phyloP scores from a whole-genome alignment of 2,329 filamentous ascomycete species.

The Penicillium paneum region DNA sequence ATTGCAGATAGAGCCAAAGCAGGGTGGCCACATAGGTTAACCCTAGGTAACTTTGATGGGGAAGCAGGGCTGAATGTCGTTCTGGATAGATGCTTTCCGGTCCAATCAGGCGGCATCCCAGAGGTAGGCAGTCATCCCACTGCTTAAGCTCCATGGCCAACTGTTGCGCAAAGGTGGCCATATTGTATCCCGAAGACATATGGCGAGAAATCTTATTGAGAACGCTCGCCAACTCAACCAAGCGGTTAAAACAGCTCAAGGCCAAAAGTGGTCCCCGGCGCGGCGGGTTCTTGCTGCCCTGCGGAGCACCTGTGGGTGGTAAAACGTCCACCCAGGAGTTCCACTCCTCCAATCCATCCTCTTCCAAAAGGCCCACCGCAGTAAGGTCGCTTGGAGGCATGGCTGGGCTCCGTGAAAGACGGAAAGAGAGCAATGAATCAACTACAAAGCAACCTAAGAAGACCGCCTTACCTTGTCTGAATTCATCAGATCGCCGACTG shows the following conservation, averaged over 20 bases:
- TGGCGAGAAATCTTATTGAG: constrained; percentile 37
- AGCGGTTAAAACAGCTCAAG: constrained; percentile 53
- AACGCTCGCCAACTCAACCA: constrained; percentile 43
- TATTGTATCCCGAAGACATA: constrained; percentile 27
- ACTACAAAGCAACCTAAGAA: constrained; percentile 54
- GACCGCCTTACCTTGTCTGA: constrained; percentile 42
- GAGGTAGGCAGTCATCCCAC: constrained; percentile 37
- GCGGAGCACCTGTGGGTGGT: constrained; percentile 31
- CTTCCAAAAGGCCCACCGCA: constrained; percentile 52
- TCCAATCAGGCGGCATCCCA: constrained; percentile 37
- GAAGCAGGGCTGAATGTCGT: constrained; percentile 36
- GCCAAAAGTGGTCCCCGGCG: constrained; percentile 42
- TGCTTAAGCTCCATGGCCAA: constrained; percentile 36
- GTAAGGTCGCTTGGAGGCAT: constrained; percentile 49
- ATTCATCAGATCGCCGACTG: constrained; percentile 31
- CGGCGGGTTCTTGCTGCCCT: constrained; percentile 29
- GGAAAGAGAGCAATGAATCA: constrained; percentile 51
- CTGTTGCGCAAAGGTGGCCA: constrained; percentile 33
- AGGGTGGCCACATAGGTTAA: constrained; percentile 38
- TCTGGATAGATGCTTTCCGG: constrained; percentile 38
- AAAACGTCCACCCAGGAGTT: constrained; percentile 62
- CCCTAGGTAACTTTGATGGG: constrained; percentile 40
- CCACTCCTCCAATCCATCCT: constrained; percentile 71
- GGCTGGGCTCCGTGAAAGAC: constrained; percentile 46
- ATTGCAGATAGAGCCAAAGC: constrained; percentile 35